Evolutionary conservation across 768 basidiomycete genomes (phyloP).

Genomic region (Jaapia argillacea): DNA sequence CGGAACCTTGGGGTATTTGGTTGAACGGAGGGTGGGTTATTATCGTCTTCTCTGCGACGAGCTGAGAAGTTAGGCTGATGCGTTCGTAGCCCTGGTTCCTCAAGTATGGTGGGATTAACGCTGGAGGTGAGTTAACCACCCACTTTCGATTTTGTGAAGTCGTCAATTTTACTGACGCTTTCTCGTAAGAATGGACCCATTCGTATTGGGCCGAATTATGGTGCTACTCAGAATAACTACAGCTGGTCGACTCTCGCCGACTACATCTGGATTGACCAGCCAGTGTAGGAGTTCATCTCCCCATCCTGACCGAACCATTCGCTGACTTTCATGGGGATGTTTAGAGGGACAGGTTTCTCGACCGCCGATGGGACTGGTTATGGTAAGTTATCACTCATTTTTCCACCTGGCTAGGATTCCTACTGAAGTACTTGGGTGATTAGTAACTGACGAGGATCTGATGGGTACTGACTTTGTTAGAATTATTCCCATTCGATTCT

Average conservation of each 20-base stretch:
- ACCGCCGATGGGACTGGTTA: constrained; percentile 56
- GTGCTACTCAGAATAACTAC: constrained; percentile 37
- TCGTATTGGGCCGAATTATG: constrained; percentile 40
- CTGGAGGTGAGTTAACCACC: constrained; percentile 33
- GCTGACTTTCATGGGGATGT: constrained; percentile 5
- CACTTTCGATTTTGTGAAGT: neutral
- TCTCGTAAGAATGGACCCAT: constrained; percentile 60
- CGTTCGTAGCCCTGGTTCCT: constrained; percentile 47
- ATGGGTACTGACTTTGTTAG: constrained; percentile 45
- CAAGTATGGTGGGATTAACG: constrained; percentile 54
- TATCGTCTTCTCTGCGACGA: neutral
- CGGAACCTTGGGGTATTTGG: constrained; percentile 28
- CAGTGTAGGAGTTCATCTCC: constrained; percentile 34
- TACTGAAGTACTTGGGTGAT: too few relatives aligned
- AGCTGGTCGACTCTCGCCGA: constrained; percentile 55
- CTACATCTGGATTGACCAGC: constrained; percentile 68
- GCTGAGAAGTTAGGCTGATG: neutral
- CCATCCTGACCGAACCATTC: neutral
- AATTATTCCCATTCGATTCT: neutral
- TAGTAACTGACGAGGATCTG: constrained; percentile 43
- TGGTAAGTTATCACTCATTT: constrained; percentile 25
- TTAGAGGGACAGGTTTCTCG: constrained; percentile 50
- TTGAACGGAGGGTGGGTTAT: constrained; percentile 23
- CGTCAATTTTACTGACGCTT: neutral
- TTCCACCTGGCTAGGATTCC: neutral